Evolutionary conservation across 2,329 filamentous ascomycete species (phyloP), one percentile per base, ranked within the genome.

Genomic region (Cordyceps fumosorosea): DNA sequence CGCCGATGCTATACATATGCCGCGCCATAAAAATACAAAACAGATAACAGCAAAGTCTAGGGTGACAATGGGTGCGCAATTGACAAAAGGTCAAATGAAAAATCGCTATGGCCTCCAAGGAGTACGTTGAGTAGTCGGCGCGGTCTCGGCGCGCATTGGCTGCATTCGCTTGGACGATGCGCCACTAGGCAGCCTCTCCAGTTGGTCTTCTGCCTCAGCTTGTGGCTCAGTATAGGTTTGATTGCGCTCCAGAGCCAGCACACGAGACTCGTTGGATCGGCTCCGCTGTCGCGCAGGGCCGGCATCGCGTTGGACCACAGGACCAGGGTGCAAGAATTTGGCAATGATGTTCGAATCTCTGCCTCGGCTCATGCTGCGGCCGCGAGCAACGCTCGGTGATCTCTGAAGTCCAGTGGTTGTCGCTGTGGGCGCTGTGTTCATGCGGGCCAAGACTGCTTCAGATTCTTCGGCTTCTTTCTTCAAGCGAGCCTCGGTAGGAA

Each of bases 401-500:
- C 71, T 71, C 53, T 73, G 69, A 34, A 70, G 62, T 12, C 71
- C 73, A 10, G 71, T 67, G 3, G 70, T 58, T 5, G 69, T 69
- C 44, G 68, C 73, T 26, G 57, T 24, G 18, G 37, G 48, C 8
- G 65, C 69, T 12, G 76, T 78, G 50, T 68, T 69, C n/a, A 75
- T 73, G 18, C 74, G 73, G n/a, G 71, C 69, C 14, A 77, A 68
- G 3, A 47, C 70, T 2, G 74, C 73, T 45, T 80, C 78, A 16
- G 75, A 75, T 32, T 80, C 80, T 20, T 80, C 79, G 3, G 77
- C 78, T 68, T 85, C 83, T 63, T 78, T 81, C 60, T 78, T 76
- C 67, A 83, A 80, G 24, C 83, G 79, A 26, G 81, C 74, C 67
- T 86, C 83, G 69, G 80, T 84, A 5, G 84, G 83, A 18, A 86